Conservation (phyloP, 495 filamentous ascomycete genomes). For the Polyplosphaeria fusca region DNA sequence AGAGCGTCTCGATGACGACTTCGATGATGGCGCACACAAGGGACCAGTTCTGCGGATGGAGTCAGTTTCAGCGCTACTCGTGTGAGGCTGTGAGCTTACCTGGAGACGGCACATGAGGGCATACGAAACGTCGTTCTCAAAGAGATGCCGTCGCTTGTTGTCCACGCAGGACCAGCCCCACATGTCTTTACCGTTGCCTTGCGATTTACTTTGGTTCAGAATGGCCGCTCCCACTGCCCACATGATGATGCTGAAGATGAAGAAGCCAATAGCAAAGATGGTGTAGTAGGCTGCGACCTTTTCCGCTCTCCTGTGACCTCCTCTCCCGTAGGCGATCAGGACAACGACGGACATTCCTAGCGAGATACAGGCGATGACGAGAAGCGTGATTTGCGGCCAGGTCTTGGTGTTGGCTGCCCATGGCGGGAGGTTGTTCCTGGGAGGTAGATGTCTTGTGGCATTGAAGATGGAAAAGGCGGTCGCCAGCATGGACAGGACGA, state of each 20-base stretch:
- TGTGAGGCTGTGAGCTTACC: conserved; percentile 49
- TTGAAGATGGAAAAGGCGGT: conserved; percentile 87
- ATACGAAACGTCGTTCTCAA: conserved; percentile 77
- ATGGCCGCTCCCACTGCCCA: conserved; percentile 86
- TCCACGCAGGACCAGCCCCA: conserved; percentile 97
- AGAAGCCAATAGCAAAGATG: conserved; percentile 84
- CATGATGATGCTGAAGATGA: conserved; percentile 89
- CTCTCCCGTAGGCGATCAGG: conserved; percentile 82
- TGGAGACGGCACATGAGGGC: conserved; percentile 91
- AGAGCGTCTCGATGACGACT: conserved; percentile 86
- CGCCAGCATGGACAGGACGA: conserved; percentile 83
- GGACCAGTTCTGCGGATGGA: conserved; percentile 71
- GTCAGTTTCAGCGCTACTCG: conserved; percentile 21
- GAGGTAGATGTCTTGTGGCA: conserved; percentile 66
- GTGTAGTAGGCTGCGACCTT: conserved; percentile 94
- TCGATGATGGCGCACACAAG: conserved; percentile 97
- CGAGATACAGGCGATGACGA: conserved; percentile 74
- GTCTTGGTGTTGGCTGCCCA: conserved; percentile 77
- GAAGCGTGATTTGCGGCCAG: conserved; percentile 86
- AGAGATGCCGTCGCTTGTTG: conserved; percentile 73
- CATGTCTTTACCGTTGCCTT: conserved; percentile 74
- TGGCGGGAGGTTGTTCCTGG: conserved; percentile 72
- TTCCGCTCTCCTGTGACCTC: conserved; percentile 84
- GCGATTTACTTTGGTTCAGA: conserved; percentile 70
- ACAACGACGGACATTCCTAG: conserved; percentile 74